Evolutionary conservation across 441 rosid species (phyloP), one percentile per base, ranked within the genome.

Genomic region (Erodium texanum): DNA sequence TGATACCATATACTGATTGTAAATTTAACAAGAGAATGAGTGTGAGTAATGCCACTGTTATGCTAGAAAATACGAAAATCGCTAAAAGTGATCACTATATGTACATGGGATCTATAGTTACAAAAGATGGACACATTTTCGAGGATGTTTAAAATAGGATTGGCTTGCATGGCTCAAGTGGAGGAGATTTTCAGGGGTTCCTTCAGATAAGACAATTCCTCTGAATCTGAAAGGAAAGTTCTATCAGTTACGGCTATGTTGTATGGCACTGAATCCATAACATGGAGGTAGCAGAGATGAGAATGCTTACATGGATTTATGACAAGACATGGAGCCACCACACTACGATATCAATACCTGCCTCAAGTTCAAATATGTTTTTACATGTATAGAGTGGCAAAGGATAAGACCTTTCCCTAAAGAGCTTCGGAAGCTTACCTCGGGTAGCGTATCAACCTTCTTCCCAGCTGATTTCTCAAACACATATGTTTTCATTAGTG

Each of bases 391-490:
- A 62, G 63, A 23, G 68, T 16, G 24, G 23, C 64, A 24, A 38
- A 16, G n/a, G 22, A 24, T 5, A 15, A 43, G 48, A 74, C 16
- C 24, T 59, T 65, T 68, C 48, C 61, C 66, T 24, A 18, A 11
- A 11, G 65, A 14, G 61, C n/a, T 24, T 52, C 20, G 67, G 71
- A 64, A 70, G 76, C 86, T 65, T 65, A 89, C 99, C 97, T 94
- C 99, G 19, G 96, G 91, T 69, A 94, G 79, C 74, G 91, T 77
- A 75, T 94, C 97, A 74, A 84, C 84, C 77, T 85, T 89, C 79
- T 92, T 88, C 70, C 96, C 88, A 67, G 92, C 83, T 68, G 99
- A 92, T 77, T 88, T 84, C 81, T 89, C 97, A 79, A 84, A 91
- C 65, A 91, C 90, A 80, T 82, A 87, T 63, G 91, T 76, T 82